Conservation (phyloP, 2,329 filamentous ascomycete species). For the Albifimbria verrucaria region DNA sequence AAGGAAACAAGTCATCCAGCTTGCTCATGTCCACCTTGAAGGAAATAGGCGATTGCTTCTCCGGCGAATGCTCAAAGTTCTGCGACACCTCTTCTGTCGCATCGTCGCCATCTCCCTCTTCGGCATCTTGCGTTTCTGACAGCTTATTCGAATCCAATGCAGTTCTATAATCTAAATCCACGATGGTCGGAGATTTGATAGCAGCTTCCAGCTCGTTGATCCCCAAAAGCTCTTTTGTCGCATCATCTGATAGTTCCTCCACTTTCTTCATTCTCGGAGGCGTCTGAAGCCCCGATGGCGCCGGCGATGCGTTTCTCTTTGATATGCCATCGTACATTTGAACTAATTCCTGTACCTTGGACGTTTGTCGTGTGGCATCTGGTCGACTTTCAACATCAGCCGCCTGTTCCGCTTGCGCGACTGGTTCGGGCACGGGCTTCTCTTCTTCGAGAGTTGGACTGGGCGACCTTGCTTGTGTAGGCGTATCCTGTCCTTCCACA, state of each 20-base stretch:
- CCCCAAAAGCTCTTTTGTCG: background rate
- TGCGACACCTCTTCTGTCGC: background rate
- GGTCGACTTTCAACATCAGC: constrained; percentile 9
- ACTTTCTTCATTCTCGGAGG: background rate
- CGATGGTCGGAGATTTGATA: background rate
- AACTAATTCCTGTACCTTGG: constrained; percentile 50
- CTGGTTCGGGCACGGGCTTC: background rate
- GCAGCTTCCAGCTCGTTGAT: background rate
- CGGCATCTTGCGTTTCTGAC: background rate
- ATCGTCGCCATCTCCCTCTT: background rate
- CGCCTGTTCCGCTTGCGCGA: constrained; percentile 13
- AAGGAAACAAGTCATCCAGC: constrained; percentile 30
- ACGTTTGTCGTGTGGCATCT: constrained; percentile 23
- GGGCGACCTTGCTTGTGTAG: background rate
- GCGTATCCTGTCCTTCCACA: constrained; percentile 16
- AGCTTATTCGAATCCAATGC: background rate
- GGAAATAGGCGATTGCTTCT: background rate
- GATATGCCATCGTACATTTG: constrained; percentile 46
- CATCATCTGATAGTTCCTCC: background rate
- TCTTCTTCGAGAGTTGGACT: background rate
- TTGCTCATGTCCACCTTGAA: constrained; percentile 30
- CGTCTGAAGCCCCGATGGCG: background rate
- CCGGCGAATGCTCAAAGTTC: background rate
- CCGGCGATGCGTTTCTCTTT: constrained; percentile 14
- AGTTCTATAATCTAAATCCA: background rate